Conservation (phyloP, 1,139 yeast species). For the Ogataea hybrid region DNA sequence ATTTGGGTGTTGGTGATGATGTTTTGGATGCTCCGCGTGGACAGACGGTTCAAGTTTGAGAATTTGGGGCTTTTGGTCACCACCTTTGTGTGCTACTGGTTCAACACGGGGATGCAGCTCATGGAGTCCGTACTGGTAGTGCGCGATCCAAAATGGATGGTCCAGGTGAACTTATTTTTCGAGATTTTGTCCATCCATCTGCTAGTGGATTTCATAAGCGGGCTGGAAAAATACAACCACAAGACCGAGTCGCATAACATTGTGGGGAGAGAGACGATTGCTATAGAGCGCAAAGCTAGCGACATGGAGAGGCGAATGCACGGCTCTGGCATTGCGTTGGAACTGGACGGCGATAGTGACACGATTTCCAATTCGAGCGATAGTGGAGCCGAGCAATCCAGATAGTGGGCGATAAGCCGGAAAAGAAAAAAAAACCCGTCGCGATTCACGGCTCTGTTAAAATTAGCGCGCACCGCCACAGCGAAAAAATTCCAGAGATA, state of each 20-base stretch:
- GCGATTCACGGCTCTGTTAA: not conserved
- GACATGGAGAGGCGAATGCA: not conserved
- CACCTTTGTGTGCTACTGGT: slow-evolving; percentile 17
- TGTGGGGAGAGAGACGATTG: slow-evolving; percentile 25
- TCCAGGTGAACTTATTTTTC: slow-evolving; percentile 20
- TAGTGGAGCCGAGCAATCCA: not conserved
- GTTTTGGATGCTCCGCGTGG: slow-evolving; percentile 20
- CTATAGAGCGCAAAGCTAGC: not conserved
- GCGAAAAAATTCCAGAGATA: not conserved
- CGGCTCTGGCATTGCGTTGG: not conserved
- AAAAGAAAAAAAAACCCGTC: not conserved
- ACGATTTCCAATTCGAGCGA: slow-evolving; percentile 3
- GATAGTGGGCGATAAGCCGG: not conserved
- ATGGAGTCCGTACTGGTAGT: slow-evolving; percentile 15
- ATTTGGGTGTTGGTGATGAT: slow-evolving; percentile 12
- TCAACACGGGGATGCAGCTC: slow-evolving; percentile 20
- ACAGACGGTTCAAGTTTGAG: slow-evolving; percentile 19
- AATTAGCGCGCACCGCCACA: slow-evolving; percentile 1
- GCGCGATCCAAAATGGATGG: slow-evolving; percentile 23
- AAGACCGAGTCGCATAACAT: slow-evolving; percentile 22
- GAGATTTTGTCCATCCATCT: slow-evolving; percentile 23
- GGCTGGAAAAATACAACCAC: slow-evolving; percentile 20
- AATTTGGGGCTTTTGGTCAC: slow-evolving; percentile 20
- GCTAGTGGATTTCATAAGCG: slow-evolving; percentile 27
- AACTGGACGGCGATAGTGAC: slow-evolving; percentile 1